Evolutionary conservation across 306 rosid species (phyloP), one percentile per base, ranked within the genome.

Genomic region (Mimosa pudica): DNA sequence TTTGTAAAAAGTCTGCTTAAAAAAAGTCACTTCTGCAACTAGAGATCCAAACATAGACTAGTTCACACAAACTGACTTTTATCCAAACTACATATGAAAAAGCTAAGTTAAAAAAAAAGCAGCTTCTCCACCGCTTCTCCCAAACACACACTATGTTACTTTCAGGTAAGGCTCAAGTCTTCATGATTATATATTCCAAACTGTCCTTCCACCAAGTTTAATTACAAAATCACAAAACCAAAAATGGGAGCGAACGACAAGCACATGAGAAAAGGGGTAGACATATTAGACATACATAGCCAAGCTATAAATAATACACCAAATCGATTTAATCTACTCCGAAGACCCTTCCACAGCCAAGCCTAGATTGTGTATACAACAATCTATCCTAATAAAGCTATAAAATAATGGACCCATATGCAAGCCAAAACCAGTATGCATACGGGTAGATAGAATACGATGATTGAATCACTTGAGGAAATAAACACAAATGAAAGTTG

Each of bases 161-260:
- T 48, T 13, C 16, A 14, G 55, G 7, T 49, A 6, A 49, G 55
- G 55, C 55, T 17, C 55, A 49, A 13, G 55, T 10, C 55, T 52
- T 52, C 58, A 52, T 52, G 58, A 8, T 14, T 16, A 52, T 52
- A 52, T 52, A 5, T 52, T 52, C 20, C 18, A 14, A 52, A 14
- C 58, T 16, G n/a, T 52, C 6, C 20, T 5, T 16, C 58, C 58
- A 52, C 20, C 58, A 52, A 13, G 58, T 52, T 14, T 52, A 52
- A 52, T 9, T 60, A 33, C 67, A 62, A 38, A 36, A 41, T 16
- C 47, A 36, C 48, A 36, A 66, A 66, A 10, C 32, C 38, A 16
- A 41, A 24, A 67, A 17, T 14, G 35, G 73, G 33, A 89, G 55
- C 82, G 87, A 30, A 89, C 88, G 55, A 86, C 70, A 4, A 86